Conservation (phyloP, 1,139 yeast species). For the Zygotorulaspora mrakii region DNA sequence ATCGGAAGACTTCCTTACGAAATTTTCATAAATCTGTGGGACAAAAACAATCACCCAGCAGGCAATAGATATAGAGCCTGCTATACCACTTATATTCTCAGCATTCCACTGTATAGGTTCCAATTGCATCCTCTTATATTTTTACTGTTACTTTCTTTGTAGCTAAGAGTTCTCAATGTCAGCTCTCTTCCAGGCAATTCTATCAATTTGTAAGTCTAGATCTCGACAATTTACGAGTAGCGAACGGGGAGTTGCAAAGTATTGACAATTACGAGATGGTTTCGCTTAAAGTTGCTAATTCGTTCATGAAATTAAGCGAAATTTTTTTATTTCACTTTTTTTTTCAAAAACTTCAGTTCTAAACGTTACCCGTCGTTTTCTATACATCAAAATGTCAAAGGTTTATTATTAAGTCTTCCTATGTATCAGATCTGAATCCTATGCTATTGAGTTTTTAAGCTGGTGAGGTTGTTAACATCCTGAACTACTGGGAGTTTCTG, state of each 20-base stretch:
- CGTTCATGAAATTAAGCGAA: not conserved
- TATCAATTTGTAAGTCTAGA: too few species aligned
- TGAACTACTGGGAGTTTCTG: too few species aligned
- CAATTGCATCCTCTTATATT: constrained; percentile 18
- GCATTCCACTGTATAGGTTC: constrained; percentile 68
- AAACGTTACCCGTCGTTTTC: constrained; percentile 1
- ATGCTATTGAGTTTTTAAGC: too few species aligned
- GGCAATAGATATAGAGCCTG: constrained; percentile 89
- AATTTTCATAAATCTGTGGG: constrained; percentile 93
- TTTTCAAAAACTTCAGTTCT: not conserved
- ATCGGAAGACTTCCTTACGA: constrained; percentile 75
- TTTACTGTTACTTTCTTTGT: constrained; percentile 18
- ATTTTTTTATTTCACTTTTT: constrained; percentile 1
- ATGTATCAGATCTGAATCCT: too few species aligned
- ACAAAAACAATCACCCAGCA: constrained; percentile 98
- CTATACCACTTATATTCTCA: constrained; percentile 79
- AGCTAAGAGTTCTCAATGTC: too few species aligned
- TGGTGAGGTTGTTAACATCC: too few species aligned
- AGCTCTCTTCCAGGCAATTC: too few species aligned
- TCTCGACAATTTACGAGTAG: too few species aligned
- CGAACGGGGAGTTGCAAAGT: too few species aligned
- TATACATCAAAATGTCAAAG: not conserved
- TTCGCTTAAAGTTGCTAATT: too few species aligned
- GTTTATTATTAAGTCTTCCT: not conserved
- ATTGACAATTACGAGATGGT: too few species aligned